Conservation (phyloP, 306 rosid species). For the Lathyrus sativus region DNA sequence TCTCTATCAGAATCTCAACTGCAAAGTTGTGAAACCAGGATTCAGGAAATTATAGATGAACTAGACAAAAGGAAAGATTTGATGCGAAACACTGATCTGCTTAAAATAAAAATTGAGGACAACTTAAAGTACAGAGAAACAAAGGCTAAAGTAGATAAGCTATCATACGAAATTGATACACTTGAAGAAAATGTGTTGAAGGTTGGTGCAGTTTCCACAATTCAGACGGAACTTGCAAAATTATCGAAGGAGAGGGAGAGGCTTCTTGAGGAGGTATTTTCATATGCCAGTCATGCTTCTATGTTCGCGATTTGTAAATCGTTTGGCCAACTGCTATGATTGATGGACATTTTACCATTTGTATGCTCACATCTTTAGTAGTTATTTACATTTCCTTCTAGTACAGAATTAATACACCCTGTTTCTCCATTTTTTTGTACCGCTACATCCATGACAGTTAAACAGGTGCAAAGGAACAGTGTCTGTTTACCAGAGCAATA, state of each 20-base stretch:
- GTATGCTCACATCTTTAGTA: conserved; percentile 21
- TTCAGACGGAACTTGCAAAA: conserved; percentile 66
- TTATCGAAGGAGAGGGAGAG: conserved; percentile 78
- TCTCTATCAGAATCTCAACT: conserved; percentile 61
- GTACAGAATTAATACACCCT: conserved; percentile 32
- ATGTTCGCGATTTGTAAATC: conserved; percentile 13
- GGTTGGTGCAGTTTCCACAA: conserved; percentile 58
- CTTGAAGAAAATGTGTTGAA: conserved; percentile 70
- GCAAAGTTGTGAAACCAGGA: conserved; percentile 59
- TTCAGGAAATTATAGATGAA: conserved; percentile 64
- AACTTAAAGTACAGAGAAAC: conserved; percentile 81
- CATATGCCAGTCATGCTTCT: conserved; percentile 28
- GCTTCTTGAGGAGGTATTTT: conserved; percentile 78
- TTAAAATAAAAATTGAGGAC: conserved; percentile 75
- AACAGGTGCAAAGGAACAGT: conserved; percentile 79
- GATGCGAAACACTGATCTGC: conserved; percentile 55
- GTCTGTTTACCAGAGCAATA: conserved; percentile 73
- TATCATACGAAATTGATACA: conserved; percentile 64
- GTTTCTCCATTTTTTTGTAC: conserved; percentile 20
- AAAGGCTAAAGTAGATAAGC: conserved; percentile 78
- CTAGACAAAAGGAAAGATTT: conserved; percentile 59
- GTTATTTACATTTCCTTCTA: conserved; percentile 20
- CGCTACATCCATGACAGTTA: conserved; percentile 47
- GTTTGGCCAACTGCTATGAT: conserved; percentile 7
- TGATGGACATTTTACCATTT: conserved; percentile 23